Evolutionary conservation across 306 rosid genomes (phyloP).

Genomic region (Hippophae rhamnoides): DNA sequence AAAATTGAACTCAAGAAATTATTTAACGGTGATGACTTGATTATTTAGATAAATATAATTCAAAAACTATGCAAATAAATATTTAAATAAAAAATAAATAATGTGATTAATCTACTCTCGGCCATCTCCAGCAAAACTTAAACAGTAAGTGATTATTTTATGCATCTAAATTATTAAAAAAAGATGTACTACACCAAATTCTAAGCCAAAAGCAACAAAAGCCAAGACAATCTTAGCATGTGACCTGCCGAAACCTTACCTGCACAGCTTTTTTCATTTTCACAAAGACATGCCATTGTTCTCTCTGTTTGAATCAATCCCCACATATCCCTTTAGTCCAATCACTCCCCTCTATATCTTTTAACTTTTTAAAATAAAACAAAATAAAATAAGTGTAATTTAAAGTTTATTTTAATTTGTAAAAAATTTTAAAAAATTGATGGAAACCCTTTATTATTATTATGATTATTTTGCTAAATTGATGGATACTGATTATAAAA

Average conservation of each 20-base stretch:
- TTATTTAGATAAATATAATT: neutral
- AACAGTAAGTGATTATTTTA: constrained; percentile 38
- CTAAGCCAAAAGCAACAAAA: constrained; percentile 50
- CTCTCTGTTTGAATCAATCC: constrained; percentile 26
- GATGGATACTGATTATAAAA: too few relatives aligned
- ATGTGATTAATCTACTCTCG: constrained; percentile 31
- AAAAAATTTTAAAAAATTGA: too few relatives aligned
- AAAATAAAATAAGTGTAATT: neutral
- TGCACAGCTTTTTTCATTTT: constrained; percentile 14
- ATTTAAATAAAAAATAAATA: neutral
- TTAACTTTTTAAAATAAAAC: too few relatives aligned
- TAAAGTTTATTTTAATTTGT: neutral
- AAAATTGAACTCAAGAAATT: too few relatives aligned
- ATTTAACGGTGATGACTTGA: neutral
- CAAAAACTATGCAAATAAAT: neutral
- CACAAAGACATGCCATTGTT: constrained; percentile 14
- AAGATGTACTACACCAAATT: constrained; percentile 18
- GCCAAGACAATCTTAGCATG: constrained; percentile 76
- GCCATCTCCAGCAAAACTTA: constrained; percentile 17
- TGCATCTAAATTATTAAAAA: neutral
- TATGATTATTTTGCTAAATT: too few relatives aligned
- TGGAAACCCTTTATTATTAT: too few relatives aligned
- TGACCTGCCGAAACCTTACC: constrained; percentile 65
- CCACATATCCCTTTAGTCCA: constrained; percentile 37
- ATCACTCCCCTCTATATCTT: constrained; percentile 8